Base-by-base conservation (phyloP, 2,329 filamentous ascomycete genomes). In the Chalaropsis thielavioides region DNA sequence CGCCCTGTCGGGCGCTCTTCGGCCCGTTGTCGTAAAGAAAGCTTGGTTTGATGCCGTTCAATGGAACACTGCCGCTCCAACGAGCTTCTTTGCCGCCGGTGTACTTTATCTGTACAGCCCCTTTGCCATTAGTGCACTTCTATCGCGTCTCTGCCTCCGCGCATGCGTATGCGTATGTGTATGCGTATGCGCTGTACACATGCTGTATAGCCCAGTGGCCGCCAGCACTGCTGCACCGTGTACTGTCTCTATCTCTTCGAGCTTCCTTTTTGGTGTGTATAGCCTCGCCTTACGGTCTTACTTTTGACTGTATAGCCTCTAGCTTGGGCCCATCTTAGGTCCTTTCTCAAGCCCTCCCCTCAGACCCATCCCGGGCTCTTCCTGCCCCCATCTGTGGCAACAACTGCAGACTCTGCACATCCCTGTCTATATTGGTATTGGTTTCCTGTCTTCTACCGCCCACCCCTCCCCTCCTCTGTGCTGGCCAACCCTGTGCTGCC, bases 1-100 rank as follows among this genome's bases (percentile, higher is more conserved):
- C 10, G 43, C n/a, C 31, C 24, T 64, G 17, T 51, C n/a, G 27
- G 27, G 17, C 43, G 4, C 22, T 61, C 35, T 51, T 65, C 19
- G 41, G 44, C 40, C n/a, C 56, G 27, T 64, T 49, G 22, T 22
- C 38, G 31, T 58, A 59, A 40, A 44, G 44, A 62, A 62, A 62
- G 60, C 61, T 56, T 54, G 44, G 24, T 49, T 19, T 31, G 38
- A 38, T 24, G 19, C 40, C 22, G 19, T 62, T 15, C 31, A n/a
- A 22, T 58, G 51, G 51, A 35, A 58, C 51, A 58, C 51, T 58
- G 43, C 43, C 43, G 43, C 43, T 3, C 51, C 17, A 17, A 58
- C 13, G 51, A 58, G 24, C 51, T 35, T 35, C 27, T 58, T 51
- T 51, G 46, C 46, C 46, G 46, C 27, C 13, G n/a, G 17, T 58